Base-by-base conservation (phyloP, 164 flowering plant genomes). In the Amborella trichopoda region DNA sequence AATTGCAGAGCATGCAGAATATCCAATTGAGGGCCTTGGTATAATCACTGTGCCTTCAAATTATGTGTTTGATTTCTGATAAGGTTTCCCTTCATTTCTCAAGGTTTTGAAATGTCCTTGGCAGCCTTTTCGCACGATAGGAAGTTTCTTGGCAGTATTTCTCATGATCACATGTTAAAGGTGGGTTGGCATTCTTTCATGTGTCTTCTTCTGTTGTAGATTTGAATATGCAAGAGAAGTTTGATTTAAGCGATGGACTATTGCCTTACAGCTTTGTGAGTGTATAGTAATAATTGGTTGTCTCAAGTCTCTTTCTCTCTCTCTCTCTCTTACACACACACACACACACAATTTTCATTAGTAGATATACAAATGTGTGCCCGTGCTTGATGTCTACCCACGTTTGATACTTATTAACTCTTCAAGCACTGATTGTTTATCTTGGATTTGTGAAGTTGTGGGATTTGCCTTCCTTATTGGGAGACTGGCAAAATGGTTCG, bases 11-110 rank as follows among this genome's bases (percentile, higher is more conserved):
- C 99, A 93, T 67, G 87, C 99, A 40, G 99, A 88, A 26, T 77
- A 68, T 52, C 91, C 96, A 19, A 74, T 93, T 54, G 96, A 93
- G 59, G 64, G 95, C 56, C 95, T 93, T 57, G 96, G 99, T 84
- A 82, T 49, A 64, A 6, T 53, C 26, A 37, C 3, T 10, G 21
- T 36, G 24, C 13, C 39, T n/a, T n/a, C n/a, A n/a, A n/a, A n/a
- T n/a, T n/a, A n/a, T n/a, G n/a, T n/a, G n/a, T n/a, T n/a, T 49
- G 26, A 28, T 9, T 56, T 44, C 36, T 22, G 16, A n/a, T 37
- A 8, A 37, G 41, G 8, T 37, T 6, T 37, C 19, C 8, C 19
- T 5, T 37, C 11, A 37, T 37, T n/a, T 37, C n/a, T n/a, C 13
- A 37, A 10, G 13, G 1, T 32, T n/a, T 2, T 37, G 16, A 5